These are phyloP conservation scores for Lactarius indigo DNA, from an alignment of 768 basidiomycete species.

Conservation along the genomic window DNA sequence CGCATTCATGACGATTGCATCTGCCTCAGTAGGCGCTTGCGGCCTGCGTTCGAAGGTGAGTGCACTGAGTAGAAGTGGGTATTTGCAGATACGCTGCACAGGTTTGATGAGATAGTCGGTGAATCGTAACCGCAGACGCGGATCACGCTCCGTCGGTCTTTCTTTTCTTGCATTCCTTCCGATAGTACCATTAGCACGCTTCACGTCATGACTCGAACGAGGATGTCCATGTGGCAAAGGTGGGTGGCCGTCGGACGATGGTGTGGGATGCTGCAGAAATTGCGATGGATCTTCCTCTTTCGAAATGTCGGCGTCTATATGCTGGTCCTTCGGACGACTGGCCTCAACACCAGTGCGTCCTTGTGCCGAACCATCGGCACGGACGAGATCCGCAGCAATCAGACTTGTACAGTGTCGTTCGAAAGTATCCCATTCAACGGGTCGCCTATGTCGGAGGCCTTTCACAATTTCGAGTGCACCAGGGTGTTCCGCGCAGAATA, in stretches of 20 bases:
- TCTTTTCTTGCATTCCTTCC: constrained; percentile 13
- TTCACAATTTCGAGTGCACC: constrained; percentile 76
- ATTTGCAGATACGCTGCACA: constrained; percentile 94
- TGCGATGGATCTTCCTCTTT: background rate
- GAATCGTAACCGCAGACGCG: constrained; percentile 50
- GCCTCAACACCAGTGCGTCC: background rate
- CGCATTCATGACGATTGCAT: constrained; percentile 18
- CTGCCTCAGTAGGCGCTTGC: constrained; percentile 1
- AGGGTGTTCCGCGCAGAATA: constrained; percentile 83
- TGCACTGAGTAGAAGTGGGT: constrained; percentile 84
- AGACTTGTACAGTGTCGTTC: constrained; percentile 71
- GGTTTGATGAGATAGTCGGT: constrained; percentile 95
- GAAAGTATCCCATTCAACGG: constrained; percentile 77
- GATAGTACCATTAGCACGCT: background rate
- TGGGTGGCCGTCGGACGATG: background rate
- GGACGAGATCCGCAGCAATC: constrained; percentile 35
- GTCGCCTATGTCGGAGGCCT: constrained; percentile 56
- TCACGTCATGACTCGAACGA: constrained; percentile 1
- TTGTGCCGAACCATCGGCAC: background rate
- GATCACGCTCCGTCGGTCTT: constrained; percentile 6
- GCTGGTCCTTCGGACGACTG: background rate
- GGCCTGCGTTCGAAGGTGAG: constrained; percentile 35
- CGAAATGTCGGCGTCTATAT: background rate
- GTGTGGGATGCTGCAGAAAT: background rate
- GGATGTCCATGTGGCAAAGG: background rate